Evolutionary conservation across 2,329 filamentous ascomycete species (phyloP).

Genomic region (Alternaria viburni): DNA sequence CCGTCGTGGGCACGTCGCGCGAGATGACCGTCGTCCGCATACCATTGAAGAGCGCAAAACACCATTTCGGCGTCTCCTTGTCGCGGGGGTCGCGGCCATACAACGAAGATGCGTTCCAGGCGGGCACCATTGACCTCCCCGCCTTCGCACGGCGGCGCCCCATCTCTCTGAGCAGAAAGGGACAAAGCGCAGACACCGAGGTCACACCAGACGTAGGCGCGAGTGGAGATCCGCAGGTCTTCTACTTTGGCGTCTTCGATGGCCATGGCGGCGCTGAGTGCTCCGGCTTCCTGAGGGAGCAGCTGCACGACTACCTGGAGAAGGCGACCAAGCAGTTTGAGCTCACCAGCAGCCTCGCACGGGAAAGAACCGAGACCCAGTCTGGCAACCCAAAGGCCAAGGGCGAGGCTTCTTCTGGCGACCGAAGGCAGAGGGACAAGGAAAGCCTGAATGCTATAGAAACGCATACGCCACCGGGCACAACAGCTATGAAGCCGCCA

Average conservation of each 20-base stretch:
- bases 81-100: constrained; percentile 83
- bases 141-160: constrained; percentile 88
- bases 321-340: constrained; percentile 77
- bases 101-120: constrained; percentile 94
- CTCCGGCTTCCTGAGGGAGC: constrained; percentile 82
- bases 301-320: constrained; percentile 88
- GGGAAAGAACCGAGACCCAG: constrained; percentile 26
- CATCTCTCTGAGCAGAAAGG: constrained; percentile 60
- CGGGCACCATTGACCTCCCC: constrained; percentile 89
- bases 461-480: constrained; percentile 54
- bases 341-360: constrained; percentile 73
- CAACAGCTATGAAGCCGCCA: constrained; percentile 50
- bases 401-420: constrained; percentile 25
- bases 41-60: constrained; percentile 89
- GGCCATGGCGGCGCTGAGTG: constrained; percentile 92
- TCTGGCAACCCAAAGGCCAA: constrained; percentile 34
- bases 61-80: constrained; percentile 85
- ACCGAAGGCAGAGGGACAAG: constrained; percentile 38
- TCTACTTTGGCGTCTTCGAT: constrained; percentile 97
- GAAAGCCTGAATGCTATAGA: constrained; percentile 54
- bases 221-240: constrained; percentile 90
- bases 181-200: constrained; percentile 54
- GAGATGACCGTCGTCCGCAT: constrained; percentile 95
- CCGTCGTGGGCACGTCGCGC: constrained; percentile 52
- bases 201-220: constrained; percentile 75